Evolutionary conservation across 305 asterid species (phyloP).

Genomic region (Fraxinus ornus): DNA sequence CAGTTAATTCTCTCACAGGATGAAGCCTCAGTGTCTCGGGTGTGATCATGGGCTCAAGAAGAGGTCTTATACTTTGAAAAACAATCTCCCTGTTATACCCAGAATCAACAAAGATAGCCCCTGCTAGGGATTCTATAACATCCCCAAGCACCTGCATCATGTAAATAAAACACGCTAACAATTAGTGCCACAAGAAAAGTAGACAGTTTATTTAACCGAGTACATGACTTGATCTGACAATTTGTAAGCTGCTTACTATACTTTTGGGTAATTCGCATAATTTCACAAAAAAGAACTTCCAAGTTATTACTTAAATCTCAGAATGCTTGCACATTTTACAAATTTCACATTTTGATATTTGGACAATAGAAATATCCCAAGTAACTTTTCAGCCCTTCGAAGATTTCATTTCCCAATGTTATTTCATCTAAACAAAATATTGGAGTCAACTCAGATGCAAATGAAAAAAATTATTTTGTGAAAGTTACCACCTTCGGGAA

Average conservation of each 20-base stretch:
- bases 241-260: not conserved
- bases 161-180: not conserved
- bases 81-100: conserved; percentile 53
- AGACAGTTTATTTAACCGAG: not conserved
- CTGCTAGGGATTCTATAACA: conserved; percentile 76
- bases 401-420: not conserved
- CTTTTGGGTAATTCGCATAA: not conserved
- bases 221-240: not conserved
- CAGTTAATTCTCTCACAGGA: conserved; percentile 57
- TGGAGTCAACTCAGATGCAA: not conserved
- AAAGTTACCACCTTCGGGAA: conserved; percentile 64
- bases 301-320: not conserved
- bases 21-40: conserved; percentile 60
- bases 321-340: not conserved
- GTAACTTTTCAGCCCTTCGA: not conserved
- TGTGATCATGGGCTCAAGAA: conserved; percentile 75
- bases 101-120: conserved; percentile 76
- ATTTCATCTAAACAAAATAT: not conserved
- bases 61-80: conserved; percentile 58
- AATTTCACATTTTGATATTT: not conserved
- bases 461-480: not conserved
- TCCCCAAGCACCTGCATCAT: conserved; percentile 73
- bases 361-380: not conserved
- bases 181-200: not conserved
- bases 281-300: not conserved